A percentile compares a stretch with the other conserved stretches of the same genome.
These are phyloP conservation scores for Ceriops decandra DNA, from an alignment of 345 rosid genomes.

Conservation along the genomic window DNA sequence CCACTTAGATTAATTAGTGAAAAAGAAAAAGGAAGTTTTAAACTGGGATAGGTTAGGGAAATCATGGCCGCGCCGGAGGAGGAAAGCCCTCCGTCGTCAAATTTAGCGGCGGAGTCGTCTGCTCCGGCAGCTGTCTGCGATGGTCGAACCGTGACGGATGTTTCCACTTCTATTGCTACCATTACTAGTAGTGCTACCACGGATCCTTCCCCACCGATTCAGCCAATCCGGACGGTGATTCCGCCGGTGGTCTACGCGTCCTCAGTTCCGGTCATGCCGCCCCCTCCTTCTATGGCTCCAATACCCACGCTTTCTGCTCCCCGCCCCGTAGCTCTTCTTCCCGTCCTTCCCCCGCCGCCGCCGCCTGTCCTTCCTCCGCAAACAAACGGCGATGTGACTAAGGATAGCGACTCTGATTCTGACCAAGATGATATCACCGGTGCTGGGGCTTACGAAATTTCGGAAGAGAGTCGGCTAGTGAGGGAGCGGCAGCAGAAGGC, in stretches of 20 bases:
- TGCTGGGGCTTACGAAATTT: conserved; percentile 43
- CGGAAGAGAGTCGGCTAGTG: conserved; percentile 63
- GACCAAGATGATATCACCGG: conserved; percentile 47
- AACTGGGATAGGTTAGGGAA: conserved; percentile 27
- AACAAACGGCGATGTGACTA: conserved; percentile 46
- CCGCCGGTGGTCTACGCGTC: conserved; percentile 32
- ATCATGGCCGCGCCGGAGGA: conserved; percentile 69
- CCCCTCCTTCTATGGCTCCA: conserved; percentile 53
- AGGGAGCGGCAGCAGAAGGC: conserved; percentile 92
- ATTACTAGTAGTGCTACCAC: too few species aligned
- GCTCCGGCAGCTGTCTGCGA: conserved; percentile 22
- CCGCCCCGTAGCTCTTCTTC: conserved; percentile 54
- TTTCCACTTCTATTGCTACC: neutral
- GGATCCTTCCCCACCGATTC: conserved; percentile 14
- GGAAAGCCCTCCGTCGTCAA: conserved; percentile 22
- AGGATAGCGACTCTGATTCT: conserved; percentile 52
- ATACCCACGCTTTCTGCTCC: conserved; percentile 46
- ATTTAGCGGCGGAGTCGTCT: conserved; percentile 35
- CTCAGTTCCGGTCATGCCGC: conserved; percentile 17
- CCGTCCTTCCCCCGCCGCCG: conserved; percentile 42
- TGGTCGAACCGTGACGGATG: conserved; percentile 32
- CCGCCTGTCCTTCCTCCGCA: conserved; percentile 52
- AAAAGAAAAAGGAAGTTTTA: neutral
- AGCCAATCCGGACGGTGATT: conserved; percentile 26
- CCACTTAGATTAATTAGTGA: too few species aligned